Evolutionary conservation across 176 grass and related monocot genomes (phyloP).

Genomic region (Bolboschoenus planiculmis): DNA sequence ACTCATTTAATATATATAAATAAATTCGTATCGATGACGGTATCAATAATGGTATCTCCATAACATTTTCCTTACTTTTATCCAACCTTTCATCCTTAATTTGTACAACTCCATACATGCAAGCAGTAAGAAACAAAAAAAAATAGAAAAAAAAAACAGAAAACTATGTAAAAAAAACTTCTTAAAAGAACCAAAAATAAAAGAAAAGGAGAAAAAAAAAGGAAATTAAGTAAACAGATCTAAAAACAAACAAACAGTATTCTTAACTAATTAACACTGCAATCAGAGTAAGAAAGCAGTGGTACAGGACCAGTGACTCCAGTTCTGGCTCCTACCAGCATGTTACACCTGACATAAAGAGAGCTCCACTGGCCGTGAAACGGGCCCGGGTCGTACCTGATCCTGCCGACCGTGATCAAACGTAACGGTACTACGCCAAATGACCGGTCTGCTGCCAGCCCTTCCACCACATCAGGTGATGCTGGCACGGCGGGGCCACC

Average conservation of each 20-base stretch:
- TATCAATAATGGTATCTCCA: too few relatives aligned
- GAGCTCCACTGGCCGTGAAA: constrained; percentile 15
- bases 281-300: not conserved
- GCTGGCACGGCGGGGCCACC: constrained; percentile 8
- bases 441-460: not conserved
- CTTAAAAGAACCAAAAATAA: too few relatives aligned
- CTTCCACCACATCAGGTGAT: not conserved
- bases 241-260: not conserved
- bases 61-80: not conserved
- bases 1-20: too few relatives aligned
- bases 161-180: not conserved
- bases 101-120: not conserved
- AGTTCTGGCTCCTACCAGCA: constrained; percentile 10
- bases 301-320: constrained; percentile 6
- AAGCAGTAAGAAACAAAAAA: not conserved
- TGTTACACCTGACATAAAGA: constrained; percentile 1
- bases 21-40: too few relatives aligned
- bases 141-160: not conserved
- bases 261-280: not conserved
- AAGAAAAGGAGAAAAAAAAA: not conserved
- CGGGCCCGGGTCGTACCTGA: constrained; percentile 9
- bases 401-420: not conserved
- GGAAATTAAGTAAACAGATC: not conserved
- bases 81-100: not conserved
- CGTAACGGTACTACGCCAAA: not conserved